Evolutionary conservation across 2,329 filamentous ascomycete genomes (phyloP), one percentile per base, ranked within the genome.

Genomic region (Waltergamsia citrina): DNA sequence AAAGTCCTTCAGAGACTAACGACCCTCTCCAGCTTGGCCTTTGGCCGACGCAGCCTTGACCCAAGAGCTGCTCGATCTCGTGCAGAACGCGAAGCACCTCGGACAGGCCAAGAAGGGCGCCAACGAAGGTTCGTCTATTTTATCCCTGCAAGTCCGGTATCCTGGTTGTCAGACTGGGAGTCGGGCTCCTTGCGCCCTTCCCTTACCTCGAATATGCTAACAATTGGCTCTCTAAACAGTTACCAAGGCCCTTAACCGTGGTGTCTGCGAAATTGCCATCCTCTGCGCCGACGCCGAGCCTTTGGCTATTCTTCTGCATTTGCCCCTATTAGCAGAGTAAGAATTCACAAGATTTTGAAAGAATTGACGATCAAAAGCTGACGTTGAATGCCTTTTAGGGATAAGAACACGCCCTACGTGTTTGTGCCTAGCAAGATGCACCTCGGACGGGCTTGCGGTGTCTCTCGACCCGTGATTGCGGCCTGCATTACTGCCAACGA

Each of bases 401-500:
- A 27, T 37, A 32, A 31, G 24, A 35, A 49, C 42, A 56, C 62
- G 17, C 63, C 64, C 35, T 69, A 85, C 62, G 72, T 86, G 51
- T 83, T 77, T 53, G 74, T 85, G 29, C 79, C 78, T 44, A 74
- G 72, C 62, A 84, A 94, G 76, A 82, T 86, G 51, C 83, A 85
- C 35, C 78, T 94, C 32, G 87, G 87, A 48, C 76, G 88, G 46
- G 88, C 90, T 32, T 92, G 85, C 55, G 90, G 90, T 71, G 90
- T 95, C 41, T 81, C 74, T 53, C 75, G 90, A 38, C 72, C 86
- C 36, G 88, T 96, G 41, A 95, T 96, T 50, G 81, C 85, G 26
- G 80, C 78, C 41, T 80, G 73, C 52, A 94, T 96, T 63, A 95
- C 86, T 46, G 87, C 82, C 61, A 94, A 94, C 72, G 86, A 94